Conservation (phyloP, 176 grass and related monocot species). For the Leersia perrieri region DNA sequence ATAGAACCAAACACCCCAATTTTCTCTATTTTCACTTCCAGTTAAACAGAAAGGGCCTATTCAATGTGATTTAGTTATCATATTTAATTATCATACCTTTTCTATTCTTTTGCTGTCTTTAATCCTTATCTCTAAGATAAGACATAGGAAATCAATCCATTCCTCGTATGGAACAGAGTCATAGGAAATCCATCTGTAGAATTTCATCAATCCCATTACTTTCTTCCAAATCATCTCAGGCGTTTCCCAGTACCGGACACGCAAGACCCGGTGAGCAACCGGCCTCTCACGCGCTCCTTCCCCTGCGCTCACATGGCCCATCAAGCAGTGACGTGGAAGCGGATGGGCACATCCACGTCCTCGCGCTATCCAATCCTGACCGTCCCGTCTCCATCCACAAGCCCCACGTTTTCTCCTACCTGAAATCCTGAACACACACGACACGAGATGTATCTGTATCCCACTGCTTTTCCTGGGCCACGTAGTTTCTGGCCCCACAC, state of each 20-base stretch:
- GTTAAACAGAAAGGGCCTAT: no score
- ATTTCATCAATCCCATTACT: not conserved
- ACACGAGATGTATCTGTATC: not conserved
- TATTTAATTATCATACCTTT: not conserved
- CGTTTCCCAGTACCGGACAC: not conserved
- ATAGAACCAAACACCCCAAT: not conserved
- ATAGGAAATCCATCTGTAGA: not conserved
- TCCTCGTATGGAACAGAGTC: not conserved
- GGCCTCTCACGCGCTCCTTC: not conserved
- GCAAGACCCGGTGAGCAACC: not conserved
- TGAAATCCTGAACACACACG: no score
- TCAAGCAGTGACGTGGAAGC: not conserved
- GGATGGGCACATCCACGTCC: not conserved
- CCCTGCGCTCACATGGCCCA: not conserved
- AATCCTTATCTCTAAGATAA: not conserved
- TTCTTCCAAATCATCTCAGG: not conserved
- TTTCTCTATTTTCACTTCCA: not conserved
- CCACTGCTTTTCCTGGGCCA: not conserved
- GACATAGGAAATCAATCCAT: not conserved
- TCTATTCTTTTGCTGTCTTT: not conserved
- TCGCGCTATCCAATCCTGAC: constrained; percentile 2
- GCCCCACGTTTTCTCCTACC: not conserved
- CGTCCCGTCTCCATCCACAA: constrained; percentile 17
- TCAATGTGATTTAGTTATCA: no score
- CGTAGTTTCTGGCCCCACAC: not conserved